These are phyloP conservation scores for Naegleria gruberi DNA, from an alignment of 208 protist genomes.

Conservation along the genomic window DNA sequence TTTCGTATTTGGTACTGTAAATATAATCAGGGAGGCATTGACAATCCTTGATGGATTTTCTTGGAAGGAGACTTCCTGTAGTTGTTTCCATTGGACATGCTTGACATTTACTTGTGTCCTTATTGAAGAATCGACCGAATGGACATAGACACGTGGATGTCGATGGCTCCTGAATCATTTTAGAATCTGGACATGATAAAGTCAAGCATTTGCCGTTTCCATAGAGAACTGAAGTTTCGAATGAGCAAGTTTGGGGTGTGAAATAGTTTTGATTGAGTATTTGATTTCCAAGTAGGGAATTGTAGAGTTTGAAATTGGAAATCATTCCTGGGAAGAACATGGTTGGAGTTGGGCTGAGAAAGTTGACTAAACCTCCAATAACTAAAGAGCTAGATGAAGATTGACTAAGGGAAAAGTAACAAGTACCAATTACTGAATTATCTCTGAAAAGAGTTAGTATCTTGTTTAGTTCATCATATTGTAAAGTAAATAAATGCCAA, in stretches of 20 bases:
- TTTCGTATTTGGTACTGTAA: neutral
- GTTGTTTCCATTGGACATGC: neutral
- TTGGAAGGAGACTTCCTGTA: neutral
- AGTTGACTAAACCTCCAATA: neutral
- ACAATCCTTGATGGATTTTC: neutral
- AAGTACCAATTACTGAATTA: neutral
- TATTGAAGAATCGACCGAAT: neutral
- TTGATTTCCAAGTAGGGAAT: neutral
- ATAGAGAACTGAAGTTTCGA: no score
- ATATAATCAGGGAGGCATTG: neutral
- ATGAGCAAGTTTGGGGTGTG: neutral
- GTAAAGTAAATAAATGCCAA: neutral
- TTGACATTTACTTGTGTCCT: neutral
- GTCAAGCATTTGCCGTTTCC: neutral
- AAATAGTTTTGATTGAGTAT: neutral
- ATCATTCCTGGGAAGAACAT: neutral
- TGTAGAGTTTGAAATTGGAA: neutral
- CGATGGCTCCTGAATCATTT: neutral
- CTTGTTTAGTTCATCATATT: neutral
- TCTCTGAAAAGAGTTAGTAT: neutral
- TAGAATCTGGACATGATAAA: neutral
- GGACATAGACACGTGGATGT: neutral
- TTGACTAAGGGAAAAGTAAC: neutral
- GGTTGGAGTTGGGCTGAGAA: neutral
- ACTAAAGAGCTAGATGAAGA: neutral